Percentiles rank a stretch among this genome's conserved stretches.
Evolutionary conservation across 2,329 filamentous ascomycete genomes (phyloP).

Genomic region (Penicillium griseofulvum): DNA sequence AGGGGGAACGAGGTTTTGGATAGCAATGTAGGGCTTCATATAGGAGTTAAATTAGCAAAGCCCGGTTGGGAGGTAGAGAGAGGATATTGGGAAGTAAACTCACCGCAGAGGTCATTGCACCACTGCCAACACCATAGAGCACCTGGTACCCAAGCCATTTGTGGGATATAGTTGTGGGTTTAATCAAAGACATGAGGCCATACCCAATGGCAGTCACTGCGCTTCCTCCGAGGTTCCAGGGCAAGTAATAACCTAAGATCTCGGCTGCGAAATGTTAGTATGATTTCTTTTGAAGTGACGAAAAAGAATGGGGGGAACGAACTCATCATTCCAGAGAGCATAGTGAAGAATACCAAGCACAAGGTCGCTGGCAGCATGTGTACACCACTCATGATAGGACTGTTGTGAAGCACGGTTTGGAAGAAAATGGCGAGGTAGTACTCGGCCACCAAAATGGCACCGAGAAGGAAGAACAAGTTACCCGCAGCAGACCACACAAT

Average conservation of each 20-base stretch:
- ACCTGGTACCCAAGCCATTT: slow-evolving; percentile 37
- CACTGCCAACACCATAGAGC: slow-evolving; percentile 26
- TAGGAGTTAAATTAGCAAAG: slow-evolving; percentile 3
- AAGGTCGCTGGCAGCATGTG: slow-evolving; percentile 17
- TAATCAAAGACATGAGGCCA: slow-evolving; percentile 21
- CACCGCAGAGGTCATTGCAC: slow-evolving; percentile 13
- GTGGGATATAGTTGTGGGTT: slow-evolving; percentile 6
- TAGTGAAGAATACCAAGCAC: neutral
- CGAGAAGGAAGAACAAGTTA: slow-evolving; percentile 4
- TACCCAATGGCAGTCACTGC: slow-evolving; percentile 11
- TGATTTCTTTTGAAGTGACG: neutral
- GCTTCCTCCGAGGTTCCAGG: slow-evolving; percentile 15
- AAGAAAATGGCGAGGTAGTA: slow-evolving; percentile 53
- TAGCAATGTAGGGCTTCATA: slow-evolving; percentile 23
- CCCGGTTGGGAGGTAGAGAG: neutral
- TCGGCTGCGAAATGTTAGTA: neutral
- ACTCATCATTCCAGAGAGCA: slow-evolving; percentile 2
- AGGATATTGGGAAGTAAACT: neutral
- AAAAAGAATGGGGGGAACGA: slow-evolving; percentile 32
- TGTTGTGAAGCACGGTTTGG: slow-evolving; percentile 37
- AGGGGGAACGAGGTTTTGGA: slow-evolving; percentile 23
- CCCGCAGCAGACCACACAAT: slow-evolving; percentile 25
- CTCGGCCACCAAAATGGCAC: slow-evolving; percentile 24
- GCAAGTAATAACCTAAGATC: neutral
- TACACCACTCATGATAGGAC: slow-evolving; percentile 23